Evolutionary conservation across 345 rosid species (phyloP), one percentile per base, ranked within the genome.

Genomic region (Luvunga scandens): DNA sequence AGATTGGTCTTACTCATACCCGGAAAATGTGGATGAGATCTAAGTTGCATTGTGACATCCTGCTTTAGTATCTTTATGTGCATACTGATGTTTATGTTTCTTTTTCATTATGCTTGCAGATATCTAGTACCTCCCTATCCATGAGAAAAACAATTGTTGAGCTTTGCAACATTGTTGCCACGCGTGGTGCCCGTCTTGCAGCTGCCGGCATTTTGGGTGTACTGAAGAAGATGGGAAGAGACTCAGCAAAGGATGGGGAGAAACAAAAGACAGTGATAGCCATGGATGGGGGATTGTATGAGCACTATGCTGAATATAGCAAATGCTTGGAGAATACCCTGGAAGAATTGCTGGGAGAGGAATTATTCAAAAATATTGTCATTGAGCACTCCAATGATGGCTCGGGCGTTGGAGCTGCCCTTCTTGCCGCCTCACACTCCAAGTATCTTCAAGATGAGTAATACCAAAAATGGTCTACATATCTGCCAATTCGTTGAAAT

Each of bases 161-260:
- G 81, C 83, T 93, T n/a, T 93, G 97, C 84, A 83, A 89, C 91
- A 90, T 90, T 38, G 83, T 91, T 7, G 88, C 97, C 3, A 69
- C 76, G 25, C 95, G 94, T 22, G 94, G 95, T 50, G 91, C 95
- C 45, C 93, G 95, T 60, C 86, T 90, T 14, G 84, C 97, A 2
- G 94, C 97, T 68, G 97, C 95, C 14, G 97, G 97, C 69, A 82
- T 93, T 78, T 80, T 88, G 39, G 93, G 91, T 70, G 87, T 93
- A 72, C 82, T 93, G 63, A 93, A 90, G 92, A 93, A 93, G 83
- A 79, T 87, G 77, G 95, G 97, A 78, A 91, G 85, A 81, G 97
- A 93, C 74, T 28, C 81, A 0, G 10, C 75, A 33, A 90, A 84
- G 81, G 90, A 87, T 1, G 94, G 87, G 22, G 95, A 87, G 71